A percentile compares a stretch with the other conserved stretches of the same genome.
Conservation (phyloP, 306 rosid genomes). For the Vigna nakashimae region DNA sequence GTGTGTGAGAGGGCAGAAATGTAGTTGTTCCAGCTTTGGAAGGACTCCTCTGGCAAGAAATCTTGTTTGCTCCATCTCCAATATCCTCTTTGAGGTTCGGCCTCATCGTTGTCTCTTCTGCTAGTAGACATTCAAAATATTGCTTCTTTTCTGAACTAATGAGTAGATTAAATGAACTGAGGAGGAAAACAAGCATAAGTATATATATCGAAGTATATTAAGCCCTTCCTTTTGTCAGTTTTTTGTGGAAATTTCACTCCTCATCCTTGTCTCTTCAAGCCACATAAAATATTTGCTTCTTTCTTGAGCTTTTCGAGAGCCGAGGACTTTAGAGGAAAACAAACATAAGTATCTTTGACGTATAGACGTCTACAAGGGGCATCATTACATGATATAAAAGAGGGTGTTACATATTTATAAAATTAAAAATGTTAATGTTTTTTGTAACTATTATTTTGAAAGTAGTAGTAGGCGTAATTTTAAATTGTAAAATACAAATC, state of each 20-base stretch:
- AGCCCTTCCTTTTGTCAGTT: not conserved
- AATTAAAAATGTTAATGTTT: too few relatives aligned
- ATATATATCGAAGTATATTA: not conserved
- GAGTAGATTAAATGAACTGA: not conserved
- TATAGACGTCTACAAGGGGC: too few relatives aligned
- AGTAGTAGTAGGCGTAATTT: too few relatives aligned
- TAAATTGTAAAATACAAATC: too few relatives aligned
- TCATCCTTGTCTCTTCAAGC: not conserved
- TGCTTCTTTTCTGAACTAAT: constrained; percentile 4
- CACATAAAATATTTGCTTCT: too few relatives aligned
- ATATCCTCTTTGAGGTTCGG: constrained; percentile 56
- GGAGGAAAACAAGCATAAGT: constrained; percentile 14
- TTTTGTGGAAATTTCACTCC: constrained; percentile 28
- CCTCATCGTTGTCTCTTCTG: constrained; percentile 19
- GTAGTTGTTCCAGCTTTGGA: constrained; percentile 70
- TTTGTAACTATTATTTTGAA: too few relatives aligned
- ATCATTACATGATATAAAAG: too few relatives aligned
- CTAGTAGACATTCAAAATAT: constrained; percentile 39
- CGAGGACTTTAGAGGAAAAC: too few relatives aligned
- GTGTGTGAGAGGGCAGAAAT: constrained; percentile 61
- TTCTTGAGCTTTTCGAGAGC: too few relatives aligned
- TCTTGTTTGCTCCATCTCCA: constrained; percentile 84
- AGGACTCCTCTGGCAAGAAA: constrained; percentile 83
- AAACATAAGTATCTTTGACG: too few relatives aligned
- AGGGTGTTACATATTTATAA: too few relatives aligned